Evolutionary conservation across 2,329 filamentous ascomycete genomes (phyloP).

Genomic region (Beauveria medogensis): DNA sequence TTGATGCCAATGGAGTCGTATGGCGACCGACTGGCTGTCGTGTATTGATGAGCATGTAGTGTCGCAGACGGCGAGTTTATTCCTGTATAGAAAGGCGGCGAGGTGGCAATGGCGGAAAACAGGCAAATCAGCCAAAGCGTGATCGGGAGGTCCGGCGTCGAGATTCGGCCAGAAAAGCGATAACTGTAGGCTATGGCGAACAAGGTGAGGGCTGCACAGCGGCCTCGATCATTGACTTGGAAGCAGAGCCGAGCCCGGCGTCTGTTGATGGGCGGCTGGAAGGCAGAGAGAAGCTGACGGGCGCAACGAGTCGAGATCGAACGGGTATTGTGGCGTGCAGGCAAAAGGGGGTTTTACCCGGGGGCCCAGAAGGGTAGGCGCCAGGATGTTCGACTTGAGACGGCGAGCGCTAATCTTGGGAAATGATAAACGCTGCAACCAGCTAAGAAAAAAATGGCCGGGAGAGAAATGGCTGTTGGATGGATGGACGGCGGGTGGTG

Average conservation of each 20-base stretch:
- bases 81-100: not conserved
- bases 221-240: not conserved
- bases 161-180: not conserved
- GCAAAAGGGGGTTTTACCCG: conserved; percentile 8
- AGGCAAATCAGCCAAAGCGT: not conserved
- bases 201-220: conserved; percentile 4
- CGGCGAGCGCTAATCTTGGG: not conserved
- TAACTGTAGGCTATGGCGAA: conserved; percentile 2
- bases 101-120: conserved; percentile 1
- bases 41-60: conserved; percentile 3
- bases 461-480: not conserved
- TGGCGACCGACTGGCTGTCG: not conserved
- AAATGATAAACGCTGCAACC: conserved; percentile 6
- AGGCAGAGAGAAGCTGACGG: not conserved
- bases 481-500: conserved; percentile 3
- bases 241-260: not conserved
- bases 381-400: not conserved
- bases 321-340: not conserved
- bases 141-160: conserved; percentile 4
- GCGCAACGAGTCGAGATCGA: conserved; percentile 3
- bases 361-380: not conserved
- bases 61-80: not conserved
- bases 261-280: not conserved
- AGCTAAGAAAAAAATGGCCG: conserved; percentile 7
- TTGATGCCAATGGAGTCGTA: not conserved